Conservation (phyloP, 2,329 filamentous ascomycete genomes). For the Aureobasidium sp. region DNA sequence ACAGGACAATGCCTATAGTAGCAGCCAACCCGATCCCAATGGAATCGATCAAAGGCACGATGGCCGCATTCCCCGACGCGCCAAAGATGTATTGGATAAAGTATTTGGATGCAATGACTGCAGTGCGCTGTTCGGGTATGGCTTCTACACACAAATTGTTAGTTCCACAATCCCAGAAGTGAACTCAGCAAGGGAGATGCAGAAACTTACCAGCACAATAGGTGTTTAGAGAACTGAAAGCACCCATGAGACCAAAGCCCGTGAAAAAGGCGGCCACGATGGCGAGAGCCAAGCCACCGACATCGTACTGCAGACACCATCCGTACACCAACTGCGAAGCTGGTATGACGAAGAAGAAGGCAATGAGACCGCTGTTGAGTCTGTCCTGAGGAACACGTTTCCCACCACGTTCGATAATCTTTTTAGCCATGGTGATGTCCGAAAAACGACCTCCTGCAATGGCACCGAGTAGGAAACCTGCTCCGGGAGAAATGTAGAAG, state of each 20-base stretch:
- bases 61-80: slow-evolving; percentile 59
- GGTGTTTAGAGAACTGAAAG: slow-evolving; percentile 65
- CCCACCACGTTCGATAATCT: slow-evolving; percentile 50
- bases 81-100: slow-evolving; percentile 67
- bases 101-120: slow-evolving; percentile 67
- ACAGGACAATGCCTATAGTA: slow-evolving; percentile 54
- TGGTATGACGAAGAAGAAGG: slow-evolving; percentile 49
- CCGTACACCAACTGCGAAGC: slow-evolving; percentile 58
- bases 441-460: slow-evolving; percentile 62
- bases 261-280: slow-evolving; percentile 65
- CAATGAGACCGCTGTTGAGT: slow-evolving; percentile 50
- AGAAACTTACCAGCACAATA: slow-evolving; percentile 52
- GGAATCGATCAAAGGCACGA: slow-evolving; percentile 60
- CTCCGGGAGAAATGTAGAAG: slow-evolving; percentile 64
- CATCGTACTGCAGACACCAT: slow-evolving; percentile 49
- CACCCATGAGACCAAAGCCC: slow-evolving; percentile 63
- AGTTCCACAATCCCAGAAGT: too few relatives aligned
- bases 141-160: slow-evolving; percentile 46
- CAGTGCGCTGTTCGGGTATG: slow-evolving; percentile 60
- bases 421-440: slow-evolving; percentile 57
- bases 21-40: slow-evolving; percentile 73
- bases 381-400: slow-evolving; percentile 60
- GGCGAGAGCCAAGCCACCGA: slow-evolving; percentile 50
- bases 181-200: neutral
- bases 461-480: slow-evolving; percentile 59